Evolutionary conservation across 257 asterid genomes (phyloP).

Genomic region (Fraxinus quadrangulata): DNA sequence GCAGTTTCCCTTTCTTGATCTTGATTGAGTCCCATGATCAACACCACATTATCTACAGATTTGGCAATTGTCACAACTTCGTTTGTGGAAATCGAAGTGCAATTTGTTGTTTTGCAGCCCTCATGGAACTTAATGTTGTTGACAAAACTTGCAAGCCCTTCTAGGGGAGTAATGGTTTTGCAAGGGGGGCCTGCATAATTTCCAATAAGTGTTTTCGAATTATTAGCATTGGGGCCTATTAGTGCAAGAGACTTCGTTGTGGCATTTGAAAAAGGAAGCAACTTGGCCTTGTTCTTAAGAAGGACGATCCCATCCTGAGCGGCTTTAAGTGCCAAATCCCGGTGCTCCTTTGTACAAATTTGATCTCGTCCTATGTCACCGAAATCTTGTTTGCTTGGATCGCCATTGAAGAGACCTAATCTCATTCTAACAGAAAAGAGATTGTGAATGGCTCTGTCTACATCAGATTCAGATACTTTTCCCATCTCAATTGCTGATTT

Average conservation of each 20-base stretch:
- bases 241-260: constrained; percentile 46
- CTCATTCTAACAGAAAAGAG: constrained; percentile 64
- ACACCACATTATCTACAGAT: constrained; percentile 49
- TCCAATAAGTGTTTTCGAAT: constrained; percentile 40
- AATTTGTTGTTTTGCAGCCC: constrained; percentile 57
- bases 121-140: constrained; percentile 32
- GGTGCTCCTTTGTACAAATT: constrained; percentile 55
- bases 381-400: constrained; percentile 34
- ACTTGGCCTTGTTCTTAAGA: constrained; percentile 49
- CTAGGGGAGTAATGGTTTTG: constrained; percentile 44
- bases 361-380: constrained; percentile 39
- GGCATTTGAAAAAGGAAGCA: constrained; percentile 59
- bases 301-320: constrained; percentile 66
- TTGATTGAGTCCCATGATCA: constrained; percentile 72
- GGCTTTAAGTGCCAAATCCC: constrained; percentile 49
- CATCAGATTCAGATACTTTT: constrained; percentile 47
- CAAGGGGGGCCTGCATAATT: constrained; percentile 79
- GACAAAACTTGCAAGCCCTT: constrained; percentile 50
- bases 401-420: constrained; percentile 62
- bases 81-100: constrained; percentile 31
- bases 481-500: constrained; percentile 53
- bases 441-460: constrained; percentile 65
- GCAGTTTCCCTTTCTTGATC: constrained; percentile 53
- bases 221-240: constrained; percentile 64
- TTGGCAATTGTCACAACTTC: constrained; percentile 37